A percentile compares a stretch with the other conserved stretches of the same genome.
Conservation (phyloP, 768 basidiomycete species). For the Clitopilus hobsonii region DNA sequence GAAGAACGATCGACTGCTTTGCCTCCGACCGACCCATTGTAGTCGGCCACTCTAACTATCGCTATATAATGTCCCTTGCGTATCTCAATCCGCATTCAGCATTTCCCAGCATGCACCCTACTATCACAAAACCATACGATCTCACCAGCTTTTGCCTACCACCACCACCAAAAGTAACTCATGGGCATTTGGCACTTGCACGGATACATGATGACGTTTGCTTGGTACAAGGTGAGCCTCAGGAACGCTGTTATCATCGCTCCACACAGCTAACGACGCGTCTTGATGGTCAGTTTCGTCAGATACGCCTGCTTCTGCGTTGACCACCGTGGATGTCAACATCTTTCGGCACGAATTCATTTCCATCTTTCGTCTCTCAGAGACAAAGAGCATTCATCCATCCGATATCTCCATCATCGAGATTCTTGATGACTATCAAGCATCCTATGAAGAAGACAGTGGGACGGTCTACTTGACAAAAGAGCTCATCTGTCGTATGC, state of each 20-base stretch:
- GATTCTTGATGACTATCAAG: slow-evolving; percentile 39
- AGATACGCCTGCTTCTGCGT: slow-evolving; percentile 35
- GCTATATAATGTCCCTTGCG: slow-evolving; percentile 9
- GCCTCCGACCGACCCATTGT: slow-evolving; percentile 18
- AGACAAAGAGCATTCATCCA: slow-evolving; percentile 42
- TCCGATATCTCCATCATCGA: slow-evolving; percentile 48
- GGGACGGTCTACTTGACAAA: slow-evolving; percentile 57
- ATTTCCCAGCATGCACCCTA: background rate
- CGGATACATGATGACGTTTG: slow-evolving; percentile 50
- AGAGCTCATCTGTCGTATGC: slow-evolving; percentile 40
- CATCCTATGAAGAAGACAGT: slow-evolving; percentile 54
- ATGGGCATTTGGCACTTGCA: slow-evolving; percentile 50
- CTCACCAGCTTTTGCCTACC: background rate
- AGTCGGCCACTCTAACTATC: slow-evolving; percentile 22
- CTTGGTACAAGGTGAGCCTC: slow-evolving; percentile 64
- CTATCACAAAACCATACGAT: background rate
- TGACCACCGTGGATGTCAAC: slow-evolving; percentile 45
- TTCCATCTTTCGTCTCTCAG: slow-evolving; percentile 55
- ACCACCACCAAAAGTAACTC: background rate
- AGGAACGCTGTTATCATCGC: background rate
- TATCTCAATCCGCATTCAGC: slow-evolving; percentile 2
- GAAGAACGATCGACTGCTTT: background rate
- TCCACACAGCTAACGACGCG: background rate
- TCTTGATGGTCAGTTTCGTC: slow-evolving; percentile 25
- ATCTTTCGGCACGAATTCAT: slow-evolving; percentile 59